phyloP scores from a whole-genome alignment of 225 moss, liverwort and hornwort genomes.

The Pseudoscleropodium purum region DNA sequence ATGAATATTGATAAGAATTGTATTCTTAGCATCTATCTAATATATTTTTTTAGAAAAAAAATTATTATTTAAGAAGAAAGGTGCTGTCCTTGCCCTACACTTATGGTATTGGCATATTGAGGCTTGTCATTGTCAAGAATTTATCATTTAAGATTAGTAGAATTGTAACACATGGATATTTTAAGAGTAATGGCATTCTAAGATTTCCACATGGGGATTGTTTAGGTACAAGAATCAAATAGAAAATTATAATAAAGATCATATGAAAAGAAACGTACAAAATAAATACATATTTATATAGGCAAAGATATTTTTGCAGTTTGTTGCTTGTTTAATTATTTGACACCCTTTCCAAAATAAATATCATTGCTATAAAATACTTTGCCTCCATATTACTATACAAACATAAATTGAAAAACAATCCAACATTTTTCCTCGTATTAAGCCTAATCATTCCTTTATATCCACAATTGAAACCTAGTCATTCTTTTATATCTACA shows the following conservation, averaged over 20 bases:
- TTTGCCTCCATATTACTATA: neutral
- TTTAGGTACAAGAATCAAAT: neutral
- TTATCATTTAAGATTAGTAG: neutral
- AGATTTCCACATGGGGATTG: no score
- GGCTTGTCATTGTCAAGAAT: fast-evolving
- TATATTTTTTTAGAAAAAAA: neutral
- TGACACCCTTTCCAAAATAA: neutral
- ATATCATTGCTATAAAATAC: no score
- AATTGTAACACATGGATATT: neutral
- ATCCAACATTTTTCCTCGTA: neutral
- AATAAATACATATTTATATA: neutral
- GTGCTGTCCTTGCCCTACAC: fast-evolving
- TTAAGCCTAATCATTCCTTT: neutral
- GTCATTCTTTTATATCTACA: fast-evolving
- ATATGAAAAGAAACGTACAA: neutral
- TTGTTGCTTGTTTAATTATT: neutral
- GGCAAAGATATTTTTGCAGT: neutral
- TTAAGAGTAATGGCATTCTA: neutral
- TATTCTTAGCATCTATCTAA: fast-evolving
- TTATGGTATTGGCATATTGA: fast-evolving
- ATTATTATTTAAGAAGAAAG: fast-evolving
- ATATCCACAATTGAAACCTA: neutral
- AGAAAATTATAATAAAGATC: neutral
- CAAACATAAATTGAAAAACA: neutral
- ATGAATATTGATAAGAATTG: no score